Base-by-base conservation (phyloP, 352 stramenopile genomes). In the Globisporangium alternatum region DNA sequence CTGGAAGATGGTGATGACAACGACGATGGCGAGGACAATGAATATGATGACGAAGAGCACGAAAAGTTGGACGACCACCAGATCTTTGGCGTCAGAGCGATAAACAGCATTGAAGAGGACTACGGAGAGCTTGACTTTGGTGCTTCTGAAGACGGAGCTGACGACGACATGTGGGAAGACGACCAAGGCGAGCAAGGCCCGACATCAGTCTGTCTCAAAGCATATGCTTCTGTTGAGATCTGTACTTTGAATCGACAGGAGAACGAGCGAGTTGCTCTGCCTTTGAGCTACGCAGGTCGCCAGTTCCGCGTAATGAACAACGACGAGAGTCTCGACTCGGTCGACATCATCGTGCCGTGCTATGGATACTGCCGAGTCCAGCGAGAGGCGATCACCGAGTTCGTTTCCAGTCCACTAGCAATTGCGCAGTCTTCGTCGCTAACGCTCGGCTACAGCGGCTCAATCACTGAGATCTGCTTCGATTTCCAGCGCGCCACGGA, bases 401-500 rank as follows among this genome's bases (percentile, higher is more conserved):
- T 30, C 19, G 25, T 61, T 3, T 21, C 28, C 33, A 28, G 35
- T 28, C 6, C 48, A 15, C 8, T 25, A 25, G 41, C 49, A 7
- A 47, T 21, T 2, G 19, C 37, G 9, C n/a, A 4, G 4, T 22
- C 17, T 19, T 43, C 58, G 1, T 64, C 45, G 5, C 33, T 58
- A 2, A 17, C 45, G 12, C 45, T 51, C 22, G 59, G 48, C 30
- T 65, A 65, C 25, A 47, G 19, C 21, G 59, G 59, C 33, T 30
- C 59, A 5, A 65, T 65, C 51, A 56, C 45, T 49, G 19, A 48
- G 19, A 35, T 65, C 31, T n/a, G 35, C n/a, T 47, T 66, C 19
- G 15, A 37, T 5, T 47, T 47, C 30, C 5, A 49, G 52, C n/a
- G 15, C 12, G 25, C 25, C 28, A 21, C 49, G 1, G 48, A 53